These are phyloP conservation scores for Saccharum officinarum DNA, from an alignment of 176 grass and related monocot genomes.

Conservation along the genomic window DNA sequence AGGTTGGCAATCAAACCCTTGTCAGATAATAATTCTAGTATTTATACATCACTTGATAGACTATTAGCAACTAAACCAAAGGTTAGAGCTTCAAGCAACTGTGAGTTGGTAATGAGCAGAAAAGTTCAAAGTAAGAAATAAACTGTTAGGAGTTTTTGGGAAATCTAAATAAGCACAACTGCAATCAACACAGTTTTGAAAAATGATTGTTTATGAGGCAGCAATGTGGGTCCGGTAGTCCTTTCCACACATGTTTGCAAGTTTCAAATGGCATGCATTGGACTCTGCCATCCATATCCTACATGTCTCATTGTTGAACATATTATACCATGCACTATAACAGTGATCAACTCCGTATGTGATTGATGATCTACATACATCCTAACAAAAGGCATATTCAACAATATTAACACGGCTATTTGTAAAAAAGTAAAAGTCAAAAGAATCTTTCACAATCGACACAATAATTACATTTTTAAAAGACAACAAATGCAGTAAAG, in stretches of 20 bases:
- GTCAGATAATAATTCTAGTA: neutral
- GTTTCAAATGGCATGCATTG: neutral
- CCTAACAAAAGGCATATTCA: conserved; percentile 4
- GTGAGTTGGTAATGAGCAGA: neutral
- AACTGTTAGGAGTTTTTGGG: neutral
- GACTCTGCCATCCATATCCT: neutral
- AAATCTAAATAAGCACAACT: neutral
- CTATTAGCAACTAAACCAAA: neutral
- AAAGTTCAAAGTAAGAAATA: neutral
- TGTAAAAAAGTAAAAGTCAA: neutral
- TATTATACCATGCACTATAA: neutral
- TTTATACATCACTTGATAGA: conserved; percentile 2
- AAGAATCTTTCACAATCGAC: neutral
- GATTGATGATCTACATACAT: conserved; percentile 11
- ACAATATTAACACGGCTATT: neutral
- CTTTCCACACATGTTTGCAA: neutral
- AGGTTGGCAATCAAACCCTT: neutral
- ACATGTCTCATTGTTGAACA: neutral
- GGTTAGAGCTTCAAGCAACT: conserved; percentile 16
- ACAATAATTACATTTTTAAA: neutral
- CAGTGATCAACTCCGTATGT: neutral
- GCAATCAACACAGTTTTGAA: neutral
- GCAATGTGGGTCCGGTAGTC: neutral
- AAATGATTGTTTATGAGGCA: neutral
- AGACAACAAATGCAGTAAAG: conserved; percentile 1